These are phyloP conservation scores for Rhizophagus sp. DNA, from an alignment of 192 early-diverging fungal genomes.

Conservation along the genomic window DNA sequence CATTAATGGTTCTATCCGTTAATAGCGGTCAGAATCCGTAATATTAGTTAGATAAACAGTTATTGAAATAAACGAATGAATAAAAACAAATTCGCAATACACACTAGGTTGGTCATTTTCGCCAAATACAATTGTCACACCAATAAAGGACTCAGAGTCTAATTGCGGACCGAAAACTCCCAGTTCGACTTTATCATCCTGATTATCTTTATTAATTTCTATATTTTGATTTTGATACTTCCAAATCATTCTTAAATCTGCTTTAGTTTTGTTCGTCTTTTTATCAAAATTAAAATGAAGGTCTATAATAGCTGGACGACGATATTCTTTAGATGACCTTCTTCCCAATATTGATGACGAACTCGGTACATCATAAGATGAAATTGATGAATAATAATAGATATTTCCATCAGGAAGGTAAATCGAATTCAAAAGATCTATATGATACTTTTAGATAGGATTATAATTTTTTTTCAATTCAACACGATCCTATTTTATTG, in stretches of 20 bases:
- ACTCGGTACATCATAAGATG: background rate
- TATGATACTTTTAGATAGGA: background rate
- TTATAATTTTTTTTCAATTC: background rate
- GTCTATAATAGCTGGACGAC: background rate
- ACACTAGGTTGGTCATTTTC: background rate
- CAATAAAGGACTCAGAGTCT: background rate
- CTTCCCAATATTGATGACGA: background rate
- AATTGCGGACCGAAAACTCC: background rate
- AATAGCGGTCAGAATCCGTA: no score
- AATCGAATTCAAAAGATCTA: constrained; percentile 1
- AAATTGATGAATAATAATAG: background rate
- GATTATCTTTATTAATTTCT: constrained; percentile 9
- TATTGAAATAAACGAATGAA: background rate
- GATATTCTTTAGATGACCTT: background rate
- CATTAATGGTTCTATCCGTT: background rate
- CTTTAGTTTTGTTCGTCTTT: background rate
- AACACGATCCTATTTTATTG: no score
- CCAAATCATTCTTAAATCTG: constrained; percentile 8
- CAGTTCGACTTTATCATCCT: constrained; percentile 1
- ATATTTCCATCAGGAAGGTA: background rate
- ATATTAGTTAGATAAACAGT: background rate
- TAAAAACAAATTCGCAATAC: background rate
- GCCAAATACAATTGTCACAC: background rate
- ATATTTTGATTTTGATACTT: constrained; percentile 13
- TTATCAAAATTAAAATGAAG: constrained; percentile 13